A percentile compares a stretch with the other conserved stretches of the same genome.
Evolutionary conservation across 2,329 filamentous ascomycete genomes (phyloP).

Genomic region (Trichoderma simmonsii): DNA sequence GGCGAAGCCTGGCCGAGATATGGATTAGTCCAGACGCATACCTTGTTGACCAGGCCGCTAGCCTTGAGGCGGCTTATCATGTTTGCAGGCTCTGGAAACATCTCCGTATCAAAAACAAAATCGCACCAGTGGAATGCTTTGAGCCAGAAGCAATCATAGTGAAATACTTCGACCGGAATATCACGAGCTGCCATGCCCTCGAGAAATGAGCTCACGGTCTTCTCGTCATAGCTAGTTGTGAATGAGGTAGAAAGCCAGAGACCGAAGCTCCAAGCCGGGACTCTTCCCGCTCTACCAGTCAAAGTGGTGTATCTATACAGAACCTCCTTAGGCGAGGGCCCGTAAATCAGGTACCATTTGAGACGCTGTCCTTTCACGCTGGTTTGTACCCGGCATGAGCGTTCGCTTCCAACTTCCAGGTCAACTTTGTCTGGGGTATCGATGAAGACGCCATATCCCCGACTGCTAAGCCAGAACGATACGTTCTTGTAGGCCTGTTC

Average conservation of each 20-base stretch:
- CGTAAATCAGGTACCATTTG: slow-evolving; percentile 73
- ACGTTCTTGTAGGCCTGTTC: slow-evolving; percentile 73
- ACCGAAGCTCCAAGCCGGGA: slow-evolving; percentile 73
- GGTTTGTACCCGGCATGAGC: slow-evolving; percentile 68
- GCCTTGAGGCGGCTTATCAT: slow-evolving; percentile 64
- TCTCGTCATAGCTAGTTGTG: slow-evolving; percentile 69
- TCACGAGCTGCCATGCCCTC: slow-evolving; percentile 64
- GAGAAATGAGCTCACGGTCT: slow-evolving; percentile 64
- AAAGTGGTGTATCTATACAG: slow-evolving; percentile 64
- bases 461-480: slow-evolving; percentile 65
- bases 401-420: slow-evolving; percentile 70
- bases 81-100: slow-evolving; percentile 65
- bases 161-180: slow-evolving; percentile 68
- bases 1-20: slow-evolving; percentile 69
- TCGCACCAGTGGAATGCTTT: slow-evolving; percentile 73
- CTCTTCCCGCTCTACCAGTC: slow-evolving; percentile 61
- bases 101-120: slow-evolving; percentile 65
- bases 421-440: slow-evolving; percentile 68
- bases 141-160: slow-evolving; percentile 78
- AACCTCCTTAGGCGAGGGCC: slow-evolving; percentile 68
- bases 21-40: slow-evolving; percentile 75
- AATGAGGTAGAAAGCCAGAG: slow-evolving; percentile 76
- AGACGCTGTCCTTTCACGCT: slow-evolving; percentile 66
- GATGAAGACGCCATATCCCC: slow-evolving; percentile 75
- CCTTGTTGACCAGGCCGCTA: slow-evolving; percentile 57